Conservation (phyloP, 495 filamentous ascomycete genomes). For the Xylaria telfairii region DNA sequence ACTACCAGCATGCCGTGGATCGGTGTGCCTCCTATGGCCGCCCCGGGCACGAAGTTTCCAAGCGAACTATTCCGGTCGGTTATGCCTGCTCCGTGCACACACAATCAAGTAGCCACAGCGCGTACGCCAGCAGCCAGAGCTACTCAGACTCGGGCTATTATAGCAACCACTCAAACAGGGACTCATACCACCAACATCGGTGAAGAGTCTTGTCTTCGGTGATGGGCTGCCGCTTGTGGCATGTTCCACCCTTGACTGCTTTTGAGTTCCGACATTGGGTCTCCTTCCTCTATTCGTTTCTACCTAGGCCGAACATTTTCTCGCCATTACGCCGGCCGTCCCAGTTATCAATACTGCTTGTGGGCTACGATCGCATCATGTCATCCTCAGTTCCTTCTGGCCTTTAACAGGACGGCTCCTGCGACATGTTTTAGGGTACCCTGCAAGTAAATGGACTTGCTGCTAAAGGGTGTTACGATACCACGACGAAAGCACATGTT, state of each 20-base stretch:
- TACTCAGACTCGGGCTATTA: conserved; percentile 62
- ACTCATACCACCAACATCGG: conserved; percentile 49
- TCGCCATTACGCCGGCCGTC: conserved; percentile 52
- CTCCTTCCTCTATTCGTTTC: conserved; percentile 57
- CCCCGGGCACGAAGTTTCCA: conserved; percentile 72
- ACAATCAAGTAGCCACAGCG: conserved; percentile 33
- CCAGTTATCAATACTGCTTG: conserved; percentile 54
- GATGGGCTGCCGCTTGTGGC: conserved; percentile 54
- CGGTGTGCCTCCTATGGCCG: conserved; percentile 74
- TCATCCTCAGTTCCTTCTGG: conserved; percentile 50
- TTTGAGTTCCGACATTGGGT: conserved; percentile 56
- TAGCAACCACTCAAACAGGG: conserved; percentile 52
- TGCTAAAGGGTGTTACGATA: not conserved
- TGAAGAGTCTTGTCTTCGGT: conserved; percentile 62
- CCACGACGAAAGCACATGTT: conserved; percentile 9
- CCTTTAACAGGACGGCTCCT: conserved; percentile 27
- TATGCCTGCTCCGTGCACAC: conserved; percentile 76
- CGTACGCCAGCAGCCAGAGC: conserved; percentile 33
- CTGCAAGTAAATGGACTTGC: not conserved
- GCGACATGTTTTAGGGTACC: not conserved
- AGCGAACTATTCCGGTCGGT: conserved; percentile 78
- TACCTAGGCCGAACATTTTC: conserved; percentile 42
- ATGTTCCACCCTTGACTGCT: conserved; percentile 49
- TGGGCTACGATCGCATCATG: conserved; percentile 54
- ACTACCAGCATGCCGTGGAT: conserved; percentile 79